Evolutionary conservation across 2,329 filamentous ascomycete genomes (phyloP), one percentile per base, ranked within the genome.

Genomic region (Cladorrhinum sp.): DNA sequence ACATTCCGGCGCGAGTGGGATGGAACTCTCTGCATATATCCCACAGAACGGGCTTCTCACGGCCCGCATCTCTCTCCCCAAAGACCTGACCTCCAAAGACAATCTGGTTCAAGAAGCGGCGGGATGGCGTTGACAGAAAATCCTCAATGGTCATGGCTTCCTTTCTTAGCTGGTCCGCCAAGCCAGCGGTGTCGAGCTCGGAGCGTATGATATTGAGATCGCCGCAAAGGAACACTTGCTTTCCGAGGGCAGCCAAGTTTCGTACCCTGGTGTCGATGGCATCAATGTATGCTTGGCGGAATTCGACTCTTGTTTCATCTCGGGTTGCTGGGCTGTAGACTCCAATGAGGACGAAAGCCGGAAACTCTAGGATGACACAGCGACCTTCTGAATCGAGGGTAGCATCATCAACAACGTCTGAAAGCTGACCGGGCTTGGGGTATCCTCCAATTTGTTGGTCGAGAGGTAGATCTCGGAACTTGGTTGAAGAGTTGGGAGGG

Each of bases 281-380:
- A 64, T 87, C 84, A 46, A 96, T 81, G 71, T 96, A 99, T 21
- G 84, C 87, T 58, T 89, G 80, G 14, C 94, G 88, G 70, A 96
- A 99, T 64, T 90, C 86, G 67, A 93, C 88, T 24, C 95, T 85
- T 2, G 86, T 85, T 63, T 95, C 91, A 68, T 96, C 93, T 61
- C 92, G 87, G 69, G 90, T 92, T 21, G 94, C 95, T 10, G 95
- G 95, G 68, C 90, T 91, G 75, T 99, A 98, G 1, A 96, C 88
- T 3, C 94, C 95, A 55, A 99, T 84, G 16, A 99, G 82, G 3
- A 99, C 92, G 72, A 99, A 98, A 2, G 92, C 93, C 0, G 92
- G 91, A 67, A 99, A 98, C 71, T 98, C 95, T 2, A 99, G 81
- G 49, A 96, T 82, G 7, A 98, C 86, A 68, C 92, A 96, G 53